These are phyloP conservation scores for Adenanthera pavonina DNA, from an alignment of 306 rosid genomes.

Conservation along the genomic window DNA sequence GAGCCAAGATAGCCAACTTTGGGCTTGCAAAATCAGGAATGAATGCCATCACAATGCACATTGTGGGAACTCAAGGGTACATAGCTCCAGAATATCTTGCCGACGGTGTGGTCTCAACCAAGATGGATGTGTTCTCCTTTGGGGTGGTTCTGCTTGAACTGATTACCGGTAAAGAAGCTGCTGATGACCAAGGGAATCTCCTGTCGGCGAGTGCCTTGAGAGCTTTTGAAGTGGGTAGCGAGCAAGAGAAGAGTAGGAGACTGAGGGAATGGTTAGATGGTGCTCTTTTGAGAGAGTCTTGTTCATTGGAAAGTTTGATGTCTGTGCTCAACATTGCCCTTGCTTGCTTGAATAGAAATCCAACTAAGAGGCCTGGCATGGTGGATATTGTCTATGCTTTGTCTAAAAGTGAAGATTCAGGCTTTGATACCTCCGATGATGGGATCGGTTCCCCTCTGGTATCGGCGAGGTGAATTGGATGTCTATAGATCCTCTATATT, in stretches of 20 bases:
- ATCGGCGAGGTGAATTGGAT: constrained; percentile 56
- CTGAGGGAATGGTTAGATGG: constrained; percentile 70
- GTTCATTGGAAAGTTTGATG: constrained; percentile 67
- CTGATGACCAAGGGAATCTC: constrained; percentile 61
- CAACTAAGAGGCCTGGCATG: constrained; percentile 80
- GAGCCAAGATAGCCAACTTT: constrained; percentile 95
- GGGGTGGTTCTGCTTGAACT: constrained; percentile 90
- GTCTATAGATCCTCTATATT: not conserved
- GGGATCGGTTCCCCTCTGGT: constrained; percentile 52
- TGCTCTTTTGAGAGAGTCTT: constrained; percentile 53
- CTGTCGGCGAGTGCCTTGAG: constrained; percentile 57
- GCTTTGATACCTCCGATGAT: constrained; percentile 76
- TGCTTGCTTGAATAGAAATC: constrained; percentile 78
- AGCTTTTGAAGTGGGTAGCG: constrained; percentile 59
- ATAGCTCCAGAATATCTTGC: constrained; percentile 88
- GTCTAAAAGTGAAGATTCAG: constrained; percentile 68
- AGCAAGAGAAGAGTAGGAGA: constrained; percentile 54
- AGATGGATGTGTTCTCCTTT: constrained; percentile 88
- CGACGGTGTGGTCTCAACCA: constrained; percentile 85
- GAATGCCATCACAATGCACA: constrained; percentile 96
- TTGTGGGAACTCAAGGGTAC: constrained; percentile 95
- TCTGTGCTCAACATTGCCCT: constrained; percentile 61
- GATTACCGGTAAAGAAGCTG: constrained; percentile 68
- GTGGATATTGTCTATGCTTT: constrained; percentile 81
- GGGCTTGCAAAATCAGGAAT: constrained; percentile 87